Conservation (phyloP, 139 green algal species). For the Coelastrella sp. region DNA sequence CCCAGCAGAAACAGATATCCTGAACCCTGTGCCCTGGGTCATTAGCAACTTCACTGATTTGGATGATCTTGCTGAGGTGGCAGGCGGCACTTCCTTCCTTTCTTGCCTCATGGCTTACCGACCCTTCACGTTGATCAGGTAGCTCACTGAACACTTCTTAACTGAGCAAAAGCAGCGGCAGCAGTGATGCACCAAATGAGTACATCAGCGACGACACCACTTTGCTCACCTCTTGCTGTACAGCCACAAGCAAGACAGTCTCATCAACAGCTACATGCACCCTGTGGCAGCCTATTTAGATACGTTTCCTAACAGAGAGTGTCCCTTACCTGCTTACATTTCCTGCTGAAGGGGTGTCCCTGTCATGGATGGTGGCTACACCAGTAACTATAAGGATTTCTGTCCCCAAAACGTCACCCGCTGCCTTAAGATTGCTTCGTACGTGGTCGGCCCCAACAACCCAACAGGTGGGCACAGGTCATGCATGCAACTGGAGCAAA, state of each 20-base stretch:
- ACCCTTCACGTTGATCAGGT: background rate
- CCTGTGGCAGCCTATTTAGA: background rate
- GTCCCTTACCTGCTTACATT: background rate
- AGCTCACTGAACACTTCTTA: background rate
- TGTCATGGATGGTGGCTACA: conserved; percentile 6
- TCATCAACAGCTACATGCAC: no score
- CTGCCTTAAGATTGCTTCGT: background rate
- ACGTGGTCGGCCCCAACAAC: background rate
- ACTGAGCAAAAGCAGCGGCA: no score
- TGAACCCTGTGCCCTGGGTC: background rate
- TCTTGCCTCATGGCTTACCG: background rate
- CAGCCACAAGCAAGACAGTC: no score
- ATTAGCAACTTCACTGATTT: background rate
- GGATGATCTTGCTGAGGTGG: background rate
- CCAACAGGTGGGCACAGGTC: background rate
- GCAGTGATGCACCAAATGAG: background rate
- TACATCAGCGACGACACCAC: background rate
- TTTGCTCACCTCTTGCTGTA: no score
- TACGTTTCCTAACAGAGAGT: background rate
- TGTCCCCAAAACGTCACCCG: background rate
- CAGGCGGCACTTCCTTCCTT: background rate
- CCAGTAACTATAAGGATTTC: background rate
- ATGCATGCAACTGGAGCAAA: background rate
- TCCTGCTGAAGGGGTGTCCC: background rate
- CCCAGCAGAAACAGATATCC: background rate